Evolutionary conservation across 331 rosid species (phyloP), one percentile per base, ranked within the genome.

Genomic region (Spiraea crenata): DNA sequence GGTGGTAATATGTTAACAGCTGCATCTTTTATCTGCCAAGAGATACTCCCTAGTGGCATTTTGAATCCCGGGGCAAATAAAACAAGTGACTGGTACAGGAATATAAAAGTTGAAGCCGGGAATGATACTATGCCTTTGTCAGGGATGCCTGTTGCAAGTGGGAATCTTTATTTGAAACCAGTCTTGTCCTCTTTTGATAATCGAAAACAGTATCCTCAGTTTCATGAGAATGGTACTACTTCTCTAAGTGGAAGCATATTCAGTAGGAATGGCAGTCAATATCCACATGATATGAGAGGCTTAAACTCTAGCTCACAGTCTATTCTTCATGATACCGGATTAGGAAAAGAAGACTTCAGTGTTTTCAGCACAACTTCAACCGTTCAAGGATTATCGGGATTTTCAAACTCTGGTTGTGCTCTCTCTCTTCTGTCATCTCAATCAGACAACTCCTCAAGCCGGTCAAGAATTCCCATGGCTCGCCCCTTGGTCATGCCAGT

Each of bases 401-500:
- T 82, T 55, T 76, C 92, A 14, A 84, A 82, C 80, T 76, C 96
- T 13, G 84, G 88, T 70, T 79, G 86, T 88, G 98, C 92, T 90
- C 96, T 78, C 98, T 92, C 98, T 92, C 96, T 90, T 92, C 98
- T 92, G 98, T 90, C 98, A 90, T 84, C 96, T 57, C 96, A 90
- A 40, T 79, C 96, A 70, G 93, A 85, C 52, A 87, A 75, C 77
- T 83, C 92, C 58, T 78, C 88, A 20, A 76, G 80, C 82, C 90
- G 84, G 3, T 71, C 86, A 3, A 91, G 83, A 82, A 82, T 86
- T 81, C 85, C 84, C 74, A 54, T 85, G 49, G 80, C 75, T 67
- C 75, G 63, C 40, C 71, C 87, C 55, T 35, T 79, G 72, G 73
- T 81, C 69, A 81, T 75, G 77, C 80, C 90, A 4, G 72, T 80